These are phyloP conservation scores for Sugiyamaella boreocaroliniensis DNA, from an alignment of 805 yeast species.

Conservation along the genomic window DNA sequence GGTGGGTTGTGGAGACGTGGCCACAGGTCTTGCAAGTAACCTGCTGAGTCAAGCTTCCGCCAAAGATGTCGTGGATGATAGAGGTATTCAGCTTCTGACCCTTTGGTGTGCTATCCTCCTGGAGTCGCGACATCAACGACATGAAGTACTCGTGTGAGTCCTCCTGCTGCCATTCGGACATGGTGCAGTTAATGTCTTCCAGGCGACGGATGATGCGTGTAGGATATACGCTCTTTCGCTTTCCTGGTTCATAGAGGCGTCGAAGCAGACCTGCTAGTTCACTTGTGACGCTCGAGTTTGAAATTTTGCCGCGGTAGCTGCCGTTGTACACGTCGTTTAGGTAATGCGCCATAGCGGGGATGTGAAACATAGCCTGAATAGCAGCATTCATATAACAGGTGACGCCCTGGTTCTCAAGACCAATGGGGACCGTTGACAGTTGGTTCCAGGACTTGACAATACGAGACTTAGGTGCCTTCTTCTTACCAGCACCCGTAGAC, in stretches of 20 bases:
- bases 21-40: constrained; percentile 80
- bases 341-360: constrained; percentile 86
- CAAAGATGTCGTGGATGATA: constrained; percentile 86
- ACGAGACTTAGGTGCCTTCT: constrained; percentile 26
- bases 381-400: constrained; percentile 97
- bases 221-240: constrained; percentile 55
- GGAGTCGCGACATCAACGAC: constrained; percentile 81
- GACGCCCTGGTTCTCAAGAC: constrained; percentile 85
- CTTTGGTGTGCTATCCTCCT: constrained; percentile 87
- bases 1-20: constrained; percentile 78
- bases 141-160: constrained; percentile 96
- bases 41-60: constrained; percentile 78
- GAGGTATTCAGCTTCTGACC: constrained; percentile 79
- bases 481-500: constrained; percentile 2
- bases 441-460: constrained; percentile 60
- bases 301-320: constrained; percentile 33
- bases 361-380: constrained; percentile 80
- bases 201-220: constrained; percentile 61
- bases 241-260: constrained; percentile 22
- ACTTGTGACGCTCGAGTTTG: constrained; percentile 22
- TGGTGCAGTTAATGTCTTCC: constrained; percentile 87
- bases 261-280: constrained; percentile 28
- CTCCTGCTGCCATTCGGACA: constrained; percentile 97
- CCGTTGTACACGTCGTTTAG: constrained; percentile 56
- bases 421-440: constrained; percentile 46